These are phyloP conservation scores for Juglanconis sp. DNA, from an alignment of 2,329 filamentous ascomycete species.

Conservation along the genomic window DNA sequence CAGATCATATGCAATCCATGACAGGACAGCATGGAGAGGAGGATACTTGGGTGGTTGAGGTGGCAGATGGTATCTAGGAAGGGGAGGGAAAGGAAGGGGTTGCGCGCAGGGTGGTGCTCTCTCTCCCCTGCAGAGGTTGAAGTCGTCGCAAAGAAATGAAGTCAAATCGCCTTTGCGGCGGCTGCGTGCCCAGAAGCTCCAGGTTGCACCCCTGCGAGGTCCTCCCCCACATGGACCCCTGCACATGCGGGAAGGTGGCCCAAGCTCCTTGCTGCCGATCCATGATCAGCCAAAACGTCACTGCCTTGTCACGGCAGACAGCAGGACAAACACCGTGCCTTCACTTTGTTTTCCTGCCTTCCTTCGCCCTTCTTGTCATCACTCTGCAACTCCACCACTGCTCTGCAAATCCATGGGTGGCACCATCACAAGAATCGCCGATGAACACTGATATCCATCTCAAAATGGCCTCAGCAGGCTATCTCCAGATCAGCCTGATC, in stretches of 20 bases:
- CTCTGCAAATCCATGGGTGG: neutral
- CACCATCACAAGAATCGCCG: neutral
- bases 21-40: neutral
- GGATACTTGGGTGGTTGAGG: neutral
- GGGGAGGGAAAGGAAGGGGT: too few species aligned
- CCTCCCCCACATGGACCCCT: neutral
- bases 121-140: too few species aligned
- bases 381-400: neutral
- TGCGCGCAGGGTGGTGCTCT: too few species aligned
- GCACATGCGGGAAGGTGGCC: conserved; percentile 6
- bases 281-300: neutral
- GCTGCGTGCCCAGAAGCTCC: neutral
- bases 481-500: conserved; percentile 86
- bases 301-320: neutral
- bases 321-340: neutral
- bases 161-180: neutral
- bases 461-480: conserved; percentile 37
- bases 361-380: neutral
- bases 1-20: conserved; percentile 23
- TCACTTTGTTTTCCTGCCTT: too few species aligned
- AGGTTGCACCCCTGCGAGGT: neutral
- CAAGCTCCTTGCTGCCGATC: conserved; percentile 15
- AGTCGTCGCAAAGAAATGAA: neutral
- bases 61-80: neutral
- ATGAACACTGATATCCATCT: neutral